A percentile compares a stretch with the other conserved stretches of the same genome.
Conservation (phyloP, 2,329 filamentous ascomycete species). For the Elsinoe perseae region DNA sequence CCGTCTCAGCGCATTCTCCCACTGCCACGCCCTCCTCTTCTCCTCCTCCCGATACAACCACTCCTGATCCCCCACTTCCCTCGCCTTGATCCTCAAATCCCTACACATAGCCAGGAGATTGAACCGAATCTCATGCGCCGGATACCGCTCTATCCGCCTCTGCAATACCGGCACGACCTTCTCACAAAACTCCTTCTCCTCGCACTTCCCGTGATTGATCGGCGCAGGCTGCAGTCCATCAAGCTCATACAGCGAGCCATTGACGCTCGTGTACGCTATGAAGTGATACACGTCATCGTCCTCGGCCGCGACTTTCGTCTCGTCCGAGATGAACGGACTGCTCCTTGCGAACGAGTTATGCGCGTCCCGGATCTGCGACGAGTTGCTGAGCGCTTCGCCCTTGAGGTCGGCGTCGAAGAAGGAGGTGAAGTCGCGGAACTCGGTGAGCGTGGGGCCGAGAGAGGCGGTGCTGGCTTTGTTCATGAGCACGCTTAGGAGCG, state of each 20-base stretch:
- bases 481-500: constrained; percentile 80
- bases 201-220: constrained; percentile 75
- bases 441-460: constrained; percentile 61
- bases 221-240: constrained; percentile 90
- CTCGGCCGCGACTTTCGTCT: constrained; percentile 59
- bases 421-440: constrained; percentile 84
- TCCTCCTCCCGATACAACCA: constrained; percentile 69
- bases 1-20: constrained; percentile 84
- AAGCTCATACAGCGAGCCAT: constrained; percentile 79
- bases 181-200: constrained; percentile 61
- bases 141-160: constrained; percentile 76
- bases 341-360: constrained; percentile 87
- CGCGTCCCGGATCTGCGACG: constrained; percentile 50
- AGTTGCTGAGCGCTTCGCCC: constrained; percentile 64
- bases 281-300: constrained; percentile 95
- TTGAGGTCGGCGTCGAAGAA: constrained; percentile 63
- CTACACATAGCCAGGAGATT: constrained; percentile 89
- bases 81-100: constrained; percentile 68
- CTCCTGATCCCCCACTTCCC: constrained; percentile 75
- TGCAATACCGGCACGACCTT: constrained; percentile 83
- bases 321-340: constrained; percentile 90
- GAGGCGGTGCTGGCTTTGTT: constrained; percentile 65
- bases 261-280: constrained; percentile 82
- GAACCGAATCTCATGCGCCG: constrained; percentile 81
- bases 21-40: constrained; percentile 81